Evolutionary conservation across 2,329 filamentous ascomycete genomes (phyloP).

Genomic region (Diaporthe amygdali): DNA sequence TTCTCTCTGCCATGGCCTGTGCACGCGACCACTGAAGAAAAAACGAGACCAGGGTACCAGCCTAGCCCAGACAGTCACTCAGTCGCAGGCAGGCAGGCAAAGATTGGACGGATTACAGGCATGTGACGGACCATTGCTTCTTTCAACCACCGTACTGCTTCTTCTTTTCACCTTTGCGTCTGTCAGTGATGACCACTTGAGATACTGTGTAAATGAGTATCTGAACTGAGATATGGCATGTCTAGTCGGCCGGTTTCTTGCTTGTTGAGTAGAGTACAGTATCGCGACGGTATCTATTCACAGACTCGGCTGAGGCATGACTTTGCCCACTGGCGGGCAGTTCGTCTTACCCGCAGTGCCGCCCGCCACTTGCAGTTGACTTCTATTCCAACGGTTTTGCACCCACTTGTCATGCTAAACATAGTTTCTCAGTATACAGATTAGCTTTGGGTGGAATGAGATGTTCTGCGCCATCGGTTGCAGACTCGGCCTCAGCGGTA

Average conservation of each 20-base stretch:
- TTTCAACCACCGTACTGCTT: slow-evolving; percentile 1
- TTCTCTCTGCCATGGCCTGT: slow-evolving; percentile 13
- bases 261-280: not conserved
- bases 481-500: not conserved
- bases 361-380: not conserved
- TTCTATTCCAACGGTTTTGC: not conserved
- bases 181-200: not conserved
- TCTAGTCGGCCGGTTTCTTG: not conserved
- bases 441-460: not conserved
- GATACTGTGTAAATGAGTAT: not conserved
- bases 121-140: slow-evolving; percentile 22
- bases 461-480: not conserved
- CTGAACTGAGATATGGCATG: not conserved
- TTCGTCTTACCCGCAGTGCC: not conserved
- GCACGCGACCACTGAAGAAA: slow-evolving; percentile 16
- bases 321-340: not conserved
- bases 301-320: not conserved
- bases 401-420: too few species aligned
- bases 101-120: slow-evolving; percentile 3
- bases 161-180: not conserved
- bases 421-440: not conserved
- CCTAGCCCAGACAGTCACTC: not conserved
- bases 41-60: not conserved
- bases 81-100: too few species aligned
- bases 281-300: not conserved